phyloP scores from a whole-genome alignment of 2,329 filamentous ascomycete genomes.

The Samsoniella hepiali region DNA sequence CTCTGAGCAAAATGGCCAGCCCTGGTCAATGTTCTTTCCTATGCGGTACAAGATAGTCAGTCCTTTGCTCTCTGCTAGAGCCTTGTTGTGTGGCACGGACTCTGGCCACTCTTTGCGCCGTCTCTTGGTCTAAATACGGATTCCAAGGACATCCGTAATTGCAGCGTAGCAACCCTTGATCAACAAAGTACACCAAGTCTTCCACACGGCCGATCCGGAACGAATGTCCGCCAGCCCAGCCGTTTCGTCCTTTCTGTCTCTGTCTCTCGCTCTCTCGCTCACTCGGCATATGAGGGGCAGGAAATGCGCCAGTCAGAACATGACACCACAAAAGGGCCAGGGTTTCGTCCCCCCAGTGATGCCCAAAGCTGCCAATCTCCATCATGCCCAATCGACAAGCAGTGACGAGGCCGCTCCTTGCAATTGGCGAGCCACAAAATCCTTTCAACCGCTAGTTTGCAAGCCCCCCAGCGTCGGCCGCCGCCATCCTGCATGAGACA shows the following conservation, averaged over 20 bases:
- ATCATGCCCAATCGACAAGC: conserved; percentile 12
- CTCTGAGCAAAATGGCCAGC: not conserved
- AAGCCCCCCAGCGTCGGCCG: conserved; percentile 3
- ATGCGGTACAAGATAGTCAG: conserved; percentile 12
- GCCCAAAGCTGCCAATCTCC: conserved; percentile 12
- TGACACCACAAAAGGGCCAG: conserved; percentile 2
- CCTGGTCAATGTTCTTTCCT: not conserved
- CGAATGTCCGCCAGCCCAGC: conserved; percentile 4
- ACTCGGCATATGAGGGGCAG: not conserved
- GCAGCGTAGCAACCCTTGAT: conserved; percentile 11
- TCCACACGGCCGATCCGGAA: not conserved
- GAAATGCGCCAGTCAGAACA: not conserved
- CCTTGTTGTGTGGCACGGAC: not conserved
- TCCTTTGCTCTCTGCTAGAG: not conserved
- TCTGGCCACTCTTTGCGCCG: not conserved
- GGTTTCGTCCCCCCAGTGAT: conserved; percentile 6
- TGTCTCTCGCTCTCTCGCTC: not conserved
- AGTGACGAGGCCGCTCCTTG: not conserved
- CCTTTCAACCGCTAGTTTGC: conserved; percentile 1
- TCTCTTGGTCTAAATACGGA: not conserved
- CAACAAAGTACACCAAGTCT: not conserved
- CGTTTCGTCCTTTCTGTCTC: not conserved
- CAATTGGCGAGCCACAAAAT: conserved; percentile 9
- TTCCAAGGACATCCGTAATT: conserved; percentile 8
- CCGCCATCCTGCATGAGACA: conserved; percentile 11